Evolutionary conservation across 208 protist genomes (phyloP), one percentile per base, ranked within the genome.

Genomic region (Wallacemonas collosoma): DNA sequence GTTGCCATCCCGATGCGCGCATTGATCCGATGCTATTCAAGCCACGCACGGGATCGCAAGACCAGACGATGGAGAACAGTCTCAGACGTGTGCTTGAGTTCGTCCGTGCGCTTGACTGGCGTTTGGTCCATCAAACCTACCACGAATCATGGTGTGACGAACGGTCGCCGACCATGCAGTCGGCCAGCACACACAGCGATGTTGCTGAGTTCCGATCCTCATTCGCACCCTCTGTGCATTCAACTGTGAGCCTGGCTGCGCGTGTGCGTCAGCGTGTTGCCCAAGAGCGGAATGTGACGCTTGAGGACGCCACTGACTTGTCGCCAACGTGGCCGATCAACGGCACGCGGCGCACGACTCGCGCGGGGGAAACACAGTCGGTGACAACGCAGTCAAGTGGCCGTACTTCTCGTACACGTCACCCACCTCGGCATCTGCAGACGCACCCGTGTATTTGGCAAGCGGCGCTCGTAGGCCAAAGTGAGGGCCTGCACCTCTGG

Each of bases 111-210:
- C 40, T 61, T 9, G 85, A 81, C 4, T 89, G 85, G 81, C 39
- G 77, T 0, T 51, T 87, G 14, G 77, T 89, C 14, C 80, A 79
- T 54, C 85, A 89, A 58, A 76, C 84, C 40, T 70, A 75, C 51
- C 81, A 85, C 61, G 70, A 69, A 9, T 39, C 45, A 11, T 86
- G 81, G 81, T 72, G 76, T 44, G 61, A 11, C 48, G 51, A 55
- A 26, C 26, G 26, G 26, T 26, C 26, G 26, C 26, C 26, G 26
- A 26, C 26, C 26, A 26, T 26, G 26, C 26, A 26, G 26, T 26
- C 26, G 26, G 26, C 26, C 26, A 26, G 26, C 26, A 26, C 26
- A 26, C 26, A 26, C 26, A 35, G 44, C 35, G 51, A 41, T 15
- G 48, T 53, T 15, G 48, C 48, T n/a, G 26, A 26, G 26, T 26